Evolutionary conservation across 257 asterid species (phyloP).

Genomic region (Capsicum rhomboideum): DNA sequence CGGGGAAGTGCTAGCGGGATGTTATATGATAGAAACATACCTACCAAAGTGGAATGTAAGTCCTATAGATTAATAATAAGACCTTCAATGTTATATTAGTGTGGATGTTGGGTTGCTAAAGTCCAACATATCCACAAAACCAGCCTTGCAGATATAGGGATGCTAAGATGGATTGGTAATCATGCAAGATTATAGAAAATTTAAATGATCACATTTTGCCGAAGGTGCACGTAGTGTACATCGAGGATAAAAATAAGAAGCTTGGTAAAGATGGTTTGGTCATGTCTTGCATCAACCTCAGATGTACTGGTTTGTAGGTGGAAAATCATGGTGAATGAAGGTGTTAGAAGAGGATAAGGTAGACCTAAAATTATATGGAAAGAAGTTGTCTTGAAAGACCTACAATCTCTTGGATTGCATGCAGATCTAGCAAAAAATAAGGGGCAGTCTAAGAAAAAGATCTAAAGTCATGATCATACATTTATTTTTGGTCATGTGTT

Average conservation of each 20-base stretch:
- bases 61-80: not conserved
- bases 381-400: not conserved
- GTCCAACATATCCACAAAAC: not conserved
- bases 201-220: not conserved
- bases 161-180: not conserved
- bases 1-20: too few relatives aligned
- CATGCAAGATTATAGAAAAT: not conserved
- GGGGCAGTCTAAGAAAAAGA: not conserved
- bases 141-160: too few relatives aligned
- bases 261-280: not conserved
- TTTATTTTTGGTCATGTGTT: not conserved
- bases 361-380: not conserved
- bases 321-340: not conserved
- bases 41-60: not conserved
- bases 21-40: too few relatives aligned
- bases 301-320: not conserved
- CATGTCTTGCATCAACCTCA: not conserved
- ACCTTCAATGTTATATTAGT: not conserved
- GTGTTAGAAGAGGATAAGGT: not conserved
- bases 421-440: not conserved
- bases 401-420: not conserved
- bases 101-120: not conserved
- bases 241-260: not conserved
- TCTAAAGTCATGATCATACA: not conserved
- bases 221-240: not conserved